Percentiles rank a stretch among this genome's conserved stretches.
Conservation (phyloP, 768 basidiomycete species). For the Symmetrospora coprosmae region DNA sequence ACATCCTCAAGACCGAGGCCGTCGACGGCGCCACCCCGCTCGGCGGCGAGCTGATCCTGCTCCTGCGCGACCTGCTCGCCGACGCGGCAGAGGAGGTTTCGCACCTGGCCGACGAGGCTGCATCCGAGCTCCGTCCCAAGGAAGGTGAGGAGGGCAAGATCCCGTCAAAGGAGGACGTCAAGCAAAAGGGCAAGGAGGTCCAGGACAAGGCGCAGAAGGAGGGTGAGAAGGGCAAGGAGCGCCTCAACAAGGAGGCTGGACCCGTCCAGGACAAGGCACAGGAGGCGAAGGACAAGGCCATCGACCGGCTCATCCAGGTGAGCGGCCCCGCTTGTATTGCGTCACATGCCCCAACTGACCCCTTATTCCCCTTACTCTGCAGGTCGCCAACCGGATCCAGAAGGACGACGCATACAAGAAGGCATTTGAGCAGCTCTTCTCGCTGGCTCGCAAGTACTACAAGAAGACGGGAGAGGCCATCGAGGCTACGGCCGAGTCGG, state of each 20-base stretch:
- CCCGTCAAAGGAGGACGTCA: slow-evolving; percentile 13
- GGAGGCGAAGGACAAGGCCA: slow-evolving; percentile 19
- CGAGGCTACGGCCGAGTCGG: neutral
- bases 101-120: neutral
- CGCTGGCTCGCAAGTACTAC: slow-evolving; percentile 11
- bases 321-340: too few relatives aligned
- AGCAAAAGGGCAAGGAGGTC: slow-evolving; percentile 18
- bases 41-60: slow-evolving; percentile 6
- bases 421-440: slow-evolving; percentile 7
- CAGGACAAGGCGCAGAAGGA: slow-evolving; percentile 14
- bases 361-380: too few relatives aligned
- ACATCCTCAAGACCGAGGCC: slow-evolving; percentile 9
- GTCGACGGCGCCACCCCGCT: neutral
- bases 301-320: slow-evolving; percentile 11
- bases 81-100: slow-evolving; percentile 21
- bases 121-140: slow-evolving; percentile 7
- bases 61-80: slow-evolving; percentile 10
- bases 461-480: slow-evolving; percentile 6
- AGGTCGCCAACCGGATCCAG: slow-evolving; percentile 16
- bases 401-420: slow-evolving; percentile 18
- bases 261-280: slow-evolving; percentile 1
- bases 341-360: too few relatives aligned
- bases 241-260: neutral
- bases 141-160: slow-evolving; percentile 10
- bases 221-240: slow-evolving; percentile 4